Base-by-base conservation (phyloP, 768 basidiomycete species). In the Lentinula lateritia region DNA sequence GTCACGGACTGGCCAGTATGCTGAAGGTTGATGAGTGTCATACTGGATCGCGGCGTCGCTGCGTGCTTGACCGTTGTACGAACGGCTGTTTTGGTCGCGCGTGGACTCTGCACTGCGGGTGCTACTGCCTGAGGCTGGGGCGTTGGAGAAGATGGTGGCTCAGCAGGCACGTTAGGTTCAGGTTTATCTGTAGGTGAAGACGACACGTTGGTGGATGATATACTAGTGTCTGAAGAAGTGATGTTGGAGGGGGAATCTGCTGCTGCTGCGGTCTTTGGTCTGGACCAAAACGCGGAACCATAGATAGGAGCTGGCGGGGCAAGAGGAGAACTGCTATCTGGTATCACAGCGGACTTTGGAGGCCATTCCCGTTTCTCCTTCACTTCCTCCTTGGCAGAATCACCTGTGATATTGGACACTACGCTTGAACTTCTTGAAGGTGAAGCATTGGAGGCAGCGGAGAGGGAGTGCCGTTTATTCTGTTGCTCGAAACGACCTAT, bases 401-500 rank as follows among this genome's bases (percentile, higher is more conserved):
- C 89, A 46, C 84, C 82, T 7, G 84, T 80, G 58, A 75, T 76
- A 65, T 90, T 83, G 34, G 88, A 88, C 18, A 80, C 74, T 62
- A 85, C 87, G 66, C 86, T 90, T n/a, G 83, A 79, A 66, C 86
- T 87, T 62, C 89, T 82, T 15, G 83, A 78, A 35, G 65, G 80
- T 73, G 63, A 52, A 13, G 32, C 28, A 52, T 15, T 52, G 1
- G 32, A 54, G 32, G 80, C 69, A 16, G 65, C 67, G 34, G 80
- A 69, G 9, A 75, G 66, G 4, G 84, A 74, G 66, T 83, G 81
- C 54, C 85, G 83, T 71, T 90, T 93, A 60, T 80, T 86, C 75
- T 90, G 87, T 67, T 84, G 89, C 73, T 94, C 92, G 66, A 94
- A 94, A 62, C 89, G 83, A 56, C 92, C 92, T 69, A 94, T 94